Evolutionary conservation across 768 basidiomycete species (phyloP).

Genomic region (Leucocoprinus leucothites): DNA sequence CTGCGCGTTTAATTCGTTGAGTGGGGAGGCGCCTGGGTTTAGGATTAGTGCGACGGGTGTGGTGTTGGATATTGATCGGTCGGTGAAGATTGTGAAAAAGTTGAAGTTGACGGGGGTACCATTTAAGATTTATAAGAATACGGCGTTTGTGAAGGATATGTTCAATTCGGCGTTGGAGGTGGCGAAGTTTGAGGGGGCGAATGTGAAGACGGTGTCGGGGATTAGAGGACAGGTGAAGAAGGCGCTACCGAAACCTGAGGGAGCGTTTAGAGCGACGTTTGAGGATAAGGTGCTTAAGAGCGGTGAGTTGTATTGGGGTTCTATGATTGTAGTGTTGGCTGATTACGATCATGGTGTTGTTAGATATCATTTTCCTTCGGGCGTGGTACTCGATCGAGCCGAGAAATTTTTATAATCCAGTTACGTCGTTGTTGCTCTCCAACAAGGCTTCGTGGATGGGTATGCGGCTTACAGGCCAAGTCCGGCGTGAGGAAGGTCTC

Average conservation of each 20-base stretch:
- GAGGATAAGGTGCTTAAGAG: slow-evolving; percentile 98
- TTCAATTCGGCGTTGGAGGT: slow-evolving; percentile 92
- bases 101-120: slow-evolving; percentile 94
- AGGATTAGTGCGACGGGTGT: slow-evolving; percentile 92
- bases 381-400: slow-evolving; percentile 98
- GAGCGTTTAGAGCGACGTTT: slow-evolving; percentile 93
- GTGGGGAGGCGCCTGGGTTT: slow-evolving; percentile 69
- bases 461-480: slow-evolving; percentile 94
- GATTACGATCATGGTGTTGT: background rate
- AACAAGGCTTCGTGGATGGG: slow-evolving; percentile 83
- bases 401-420: slow-evolving; percentile 94
- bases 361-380: slow-evolving; percentile 92
- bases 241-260: slow-evolving; percentile 91
- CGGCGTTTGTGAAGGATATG: slow-evolving; percentile 98
- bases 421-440: slow-evolving; percentile 83
- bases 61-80: slow-evolving; percentile 88
- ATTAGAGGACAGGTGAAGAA: slow-evolving; percentile 98
- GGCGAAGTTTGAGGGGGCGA: slow-evolving; percentile 99
- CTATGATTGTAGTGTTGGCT: slow-evolving; percentile 1
- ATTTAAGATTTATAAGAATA: slow-evolving; percentile 99
- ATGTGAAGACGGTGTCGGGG: slow-evolving; percentile 90
- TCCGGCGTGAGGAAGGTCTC: slow-evolving; percentile 80
- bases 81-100: slow-evolving; percentile 97
- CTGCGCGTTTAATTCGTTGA: slow-evolving; percentile 91
- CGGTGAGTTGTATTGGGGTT: slow-evolving; percentile 50